Evolutionary conservation across 2,329 filamentous ascomycete species (phyloP), one percentile per base, ranked within the genome.

Genomic region (Colletotrichum shisoi): DNA sequence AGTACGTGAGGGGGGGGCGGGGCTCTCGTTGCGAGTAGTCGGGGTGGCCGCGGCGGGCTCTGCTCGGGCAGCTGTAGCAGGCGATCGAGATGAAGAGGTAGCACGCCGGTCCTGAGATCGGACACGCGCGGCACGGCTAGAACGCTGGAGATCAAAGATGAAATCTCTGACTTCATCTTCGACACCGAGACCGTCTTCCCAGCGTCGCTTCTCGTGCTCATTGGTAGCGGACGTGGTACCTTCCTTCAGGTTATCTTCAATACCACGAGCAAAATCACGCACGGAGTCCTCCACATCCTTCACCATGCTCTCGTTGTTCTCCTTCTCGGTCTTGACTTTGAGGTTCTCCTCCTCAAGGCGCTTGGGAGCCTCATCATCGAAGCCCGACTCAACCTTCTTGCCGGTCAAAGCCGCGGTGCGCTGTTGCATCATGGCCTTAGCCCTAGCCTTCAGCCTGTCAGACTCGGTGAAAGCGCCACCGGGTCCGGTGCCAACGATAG

Each of bases 341-440:
- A 91, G 88, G 72, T 84, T 95, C 79, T 99, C 94, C 72, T 96
- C 91, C 76, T 98, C 95, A 17, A 98, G 79, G 40, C 95, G 88
- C 79, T 93, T 91, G 53, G 93, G 89, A 3, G 92, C 92, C 70
- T 91, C 92, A 70, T 94, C 90, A 71, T 96, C 92, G 68, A 89
- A 86, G 52, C 81, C 82, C 2, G 82, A 78, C 44, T 92, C 88
- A 53, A 90, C 81, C 75, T 94, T 93, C 78, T 90, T 93, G 64
- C 95, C 95, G 24, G 93, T 93, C 70, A 99, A 81, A 19, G 95
- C 94, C 63, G 95, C 95, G 71, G 95, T 94, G 67, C 95, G 91
- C 74, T 97, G 94, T 80, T 98, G 94, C 95, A 99, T 99, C 89
- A 97, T 96, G 45, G 94, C 94, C 80, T 94, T 96, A 39, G 95